Percentiles rank a stretch among this genome's conserved stretches.
Evolutionary conservation across 2,329 filamentous ascomycete species (phyloP).

Genomic region (Colletotrichum chlorophyti): DNA sequence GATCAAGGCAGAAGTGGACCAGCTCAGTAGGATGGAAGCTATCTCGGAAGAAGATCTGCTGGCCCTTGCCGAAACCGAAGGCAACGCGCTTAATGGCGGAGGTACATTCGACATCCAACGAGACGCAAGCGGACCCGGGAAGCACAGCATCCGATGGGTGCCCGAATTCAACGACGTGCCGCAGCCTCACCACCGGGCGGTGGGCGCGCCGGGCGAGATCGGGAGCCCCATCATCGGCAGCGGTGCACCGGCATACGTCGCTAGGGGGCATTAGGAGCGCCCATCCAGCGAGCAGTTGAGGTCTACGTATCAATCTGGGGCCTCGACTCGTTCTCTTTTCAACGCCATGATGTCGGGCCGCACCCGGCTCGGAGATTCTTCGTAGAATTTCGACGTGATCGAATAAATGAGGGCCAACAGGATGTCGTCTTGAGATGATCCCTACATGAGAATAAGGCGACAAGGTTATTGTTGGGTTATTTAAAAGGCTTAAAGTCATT

Average conservation of each 20-base stretch:
- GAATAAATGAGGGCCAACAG: too few species aligned
- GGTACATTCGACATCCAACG: slow-evolving; percentile 80
- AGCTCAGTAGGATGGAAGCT: slow-evolving; percentile 30
- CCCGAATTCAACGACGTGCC: slow-evolving; percentile 52
- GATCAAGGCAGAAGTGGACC: slow-evolving; percentile 65
- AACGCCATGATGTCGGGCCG: slow-evolving; percentile 13
- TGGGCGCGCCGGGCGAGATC: slow-evolving; percentile 71
- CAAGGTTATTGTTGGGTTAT: too few species aligned
- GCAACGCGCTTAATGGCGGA: slow-evolving; percentile 84
- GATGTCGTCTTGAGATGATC: too few species aligned
- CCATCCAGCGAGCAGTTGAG: not conserved
- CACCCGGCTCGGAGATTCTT: too few species aligned
- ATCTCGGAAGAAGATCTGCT: slow-evolving; percentile 73
- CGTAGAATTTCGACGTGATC: too few species aligned
- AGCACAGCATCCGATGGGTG: slow-evolving; percentile 60
- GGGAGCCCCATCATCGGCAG: slow-evolving; percentile 67
- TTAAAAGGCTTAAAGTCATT: too few species aligned
- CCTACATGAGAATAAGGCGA: too few species aligned
- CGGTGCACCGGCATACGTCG: slow-evolving; percentile 37
- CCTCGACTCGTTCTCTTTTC: not conserved
- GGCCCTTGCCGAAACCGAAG: slow-evolving; percentile 89
- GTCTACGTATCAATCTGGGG: not conserved
- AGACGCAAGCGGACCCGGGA: slow-evolving; percentile 47
- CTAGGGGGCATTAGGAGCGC: slow-evolving; percentile 25
- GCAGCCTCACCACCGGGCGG: slow-evolving; percentile 48